Conservation (phyloP, 768 basidiomycete species). For the Tulasnella sp. region DNA sequence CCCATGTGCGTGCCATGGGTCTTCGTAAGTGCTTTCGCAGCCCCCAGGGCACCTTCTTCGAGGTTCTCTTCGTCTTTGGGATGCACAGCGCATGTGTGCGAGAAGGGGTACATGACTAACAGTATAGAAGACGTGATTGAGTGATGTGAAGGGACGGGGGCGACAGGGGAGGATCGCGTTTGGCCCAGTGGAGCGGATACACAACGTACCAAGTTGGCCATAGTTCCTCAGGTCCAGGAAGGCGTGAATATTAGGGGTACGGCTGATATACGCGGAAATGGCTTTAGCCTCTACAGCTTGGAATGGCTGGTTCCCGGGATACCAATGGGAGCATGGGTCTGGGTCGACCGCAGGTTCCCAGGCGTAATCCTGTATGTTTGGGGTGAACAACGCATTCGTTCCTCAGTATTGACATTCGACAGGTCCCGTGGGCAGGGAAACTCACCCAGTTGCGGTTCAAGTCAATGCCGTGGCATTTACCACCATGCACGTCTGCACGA, state of each 20-base stretch:
- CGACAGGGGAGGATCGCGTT: neutral
- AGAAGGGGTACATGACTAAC: conserved; percentile 38
- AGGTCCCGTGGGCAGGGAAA: neutral
- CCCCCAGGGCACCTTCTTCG: conserved; percentile 57
- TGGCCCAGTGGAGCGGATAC: neutral
- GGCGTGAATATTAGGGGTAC: conserved; percentile 34
- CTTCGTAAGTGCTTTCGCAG: conserved; percentile 41
- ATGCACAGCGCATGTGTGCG: conserved; percentile 49
- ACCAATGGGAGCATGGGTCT: conserved; percentile 63
- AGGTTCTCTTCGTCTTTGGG: conserved; percentile 66
- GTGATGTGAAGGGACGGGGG: neutral
- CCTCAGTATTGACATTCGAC: neutral
- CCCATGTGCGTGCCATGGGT: conserved; percentile 47
- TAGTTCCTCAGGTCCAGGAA: conserved; percentile 73
- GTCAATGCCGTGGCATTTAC: conserved; percentile 57
- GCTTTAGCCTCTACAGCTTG: conserved; percentile 65
- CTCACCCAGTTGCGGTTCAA: conserved; percentile 66
- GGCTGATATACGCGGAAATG: conserved; percentile 54
- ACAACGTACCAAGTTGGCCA: conserved; percentile 61
- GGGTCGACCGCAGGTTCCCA: conserved; percentile 31
- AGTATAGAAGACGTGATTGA: conserved; percentile 1
- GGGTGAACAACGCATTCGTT: conserved; percentile 9
- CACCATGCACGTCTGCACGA: conserved; percentile 29
- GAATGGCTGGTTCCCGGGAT: conserved; percentile 61
- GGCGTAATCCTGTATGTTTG: conserved; percentile 72